These are phyloP conservation scores for Diutina pseudorugosa DNA, from an alignment of 1,139 yeast genomes.

Conservation along the genomic window DNA sequence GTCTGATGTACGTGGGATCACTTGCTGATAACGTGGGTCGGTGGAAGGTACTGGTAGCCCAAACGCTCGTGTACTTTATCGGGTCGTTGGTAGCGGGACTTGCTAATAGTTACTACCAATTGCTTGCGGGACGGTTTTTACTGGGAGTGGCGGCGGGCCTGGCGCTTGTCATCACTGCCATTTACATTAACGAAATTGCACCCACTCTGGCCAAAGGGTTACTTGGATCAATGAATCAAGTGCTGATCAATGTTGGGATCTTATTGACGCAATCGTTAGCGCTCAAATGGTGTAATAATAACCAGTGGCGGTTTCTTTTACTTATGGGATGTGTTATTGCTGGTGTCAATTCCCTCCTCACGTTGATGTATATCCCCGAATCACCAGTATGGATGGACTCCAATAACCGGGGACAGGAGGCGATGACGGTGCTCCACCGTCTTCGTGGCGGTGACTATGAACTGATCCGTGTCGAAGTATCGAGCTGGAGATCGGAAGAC, in stretches of 20 bases:
- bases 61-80: constrained; percentile 42
- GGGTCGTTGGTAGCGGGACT: constrained; percentile 59
- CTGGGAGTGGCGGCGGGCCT: constrained; percentile 85
- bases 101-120: constrained; percentile 27
- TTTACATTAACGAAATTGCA: constrained; percentile 68
- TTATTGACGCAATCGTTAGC: constrained; percentile 68
- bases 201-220: constrained; percentile 61
- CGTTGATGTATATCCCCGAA: constrained; percentile 43
- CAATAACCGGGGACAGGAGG: constrained; percentile 21
- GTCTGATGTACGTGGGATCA: constrained; percentile 62
- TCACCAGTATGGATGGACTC: constrained; percentile 72
- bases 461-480: constrained; percentile 24
- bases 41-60: constrained; percentile 40
- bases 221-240: constrained; percentile 81
- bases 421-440: constrained; percentile 23
- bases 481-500: constrained; percentile 18
- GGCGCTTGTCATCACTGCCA: constrained; percentile 73
- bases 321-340: constrained; percentile 49
- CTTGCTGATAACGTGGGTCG: constrained; percentile 66
- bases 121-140: constrained; percentile 61
- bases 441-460: constrained; percentile 32
- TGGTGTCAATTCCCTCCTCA: constrained; percentile 28
- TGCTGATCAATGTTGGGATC: constrained; percentile 76
- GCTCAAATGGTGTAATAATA: constrained; percentile 47
- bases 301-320: constrained; percentile 63